A percentile compares a stretch with the other conserved stretches of the same genome.
These are phyloP conservation scores for Annulohypoxylon maeteangense DNA, from an alignment of 495 filamentous ascomycete genomes.

Conservation along the genomic window DNA sequence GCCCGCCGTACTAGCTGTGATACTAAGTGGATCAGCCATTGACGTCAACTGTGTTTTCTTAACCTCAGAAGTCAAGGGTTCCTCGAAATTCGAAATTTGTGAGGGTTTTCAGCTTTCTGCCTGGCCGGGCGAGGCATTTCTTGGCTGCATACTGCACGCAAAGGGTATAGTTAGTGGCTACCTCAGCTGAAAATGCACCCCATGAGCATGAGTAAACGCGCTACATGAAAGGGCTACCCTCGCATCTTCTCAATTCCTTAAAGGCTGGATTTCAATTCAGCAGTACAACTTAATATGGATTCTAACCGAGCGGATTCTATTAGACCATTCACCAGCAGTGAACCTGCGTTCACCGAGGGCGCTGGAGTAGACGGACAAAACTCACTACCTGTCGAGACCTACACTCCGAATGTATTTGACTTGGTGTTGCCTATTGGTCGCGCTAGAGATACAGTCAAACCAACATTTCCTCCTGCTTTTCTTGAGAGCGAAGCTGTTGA, in stretches of 20 bases:
- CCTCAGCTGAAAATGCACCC: neutral
- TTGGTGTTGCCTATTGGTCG: neutral
- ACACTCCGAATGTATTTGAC: neutral
- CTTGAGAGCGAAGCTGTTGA: neutral
- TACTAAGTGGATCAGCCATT: slow-evolving; percentile 4
- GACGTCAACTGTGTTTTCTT: neutral
- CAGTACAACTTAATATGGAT: neutral
- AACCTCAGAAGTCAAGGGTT: neutral
- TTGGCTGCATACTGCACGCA: neutral
- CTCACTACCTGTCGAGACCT: neutral
- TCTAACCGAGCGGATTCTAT: neutral
- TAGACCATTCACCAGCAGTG: neutral
- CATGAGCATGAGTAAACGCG: neutral
- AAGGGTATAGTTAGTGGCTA: neutral
- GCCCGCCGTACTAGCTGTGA: neutral
- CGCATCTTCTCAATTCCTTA: neutral
- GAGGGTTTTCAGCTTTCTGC: neutral
- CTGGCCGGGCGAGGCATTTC: neutral
- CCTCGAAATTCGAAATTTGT: neutral
- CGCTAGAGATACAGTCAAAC: neutral
- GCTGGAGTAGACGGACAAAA: neutral
- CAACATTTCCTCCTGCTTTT: neutral
- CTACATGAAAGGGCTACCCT: neutral
- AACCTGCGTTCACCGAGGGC: neutral
- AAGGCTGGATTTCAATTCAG: neutral